phyloP scores from a whole-genome alignment of 495 filamentous ascomycete species.

The Collariella sp. region DNA sequence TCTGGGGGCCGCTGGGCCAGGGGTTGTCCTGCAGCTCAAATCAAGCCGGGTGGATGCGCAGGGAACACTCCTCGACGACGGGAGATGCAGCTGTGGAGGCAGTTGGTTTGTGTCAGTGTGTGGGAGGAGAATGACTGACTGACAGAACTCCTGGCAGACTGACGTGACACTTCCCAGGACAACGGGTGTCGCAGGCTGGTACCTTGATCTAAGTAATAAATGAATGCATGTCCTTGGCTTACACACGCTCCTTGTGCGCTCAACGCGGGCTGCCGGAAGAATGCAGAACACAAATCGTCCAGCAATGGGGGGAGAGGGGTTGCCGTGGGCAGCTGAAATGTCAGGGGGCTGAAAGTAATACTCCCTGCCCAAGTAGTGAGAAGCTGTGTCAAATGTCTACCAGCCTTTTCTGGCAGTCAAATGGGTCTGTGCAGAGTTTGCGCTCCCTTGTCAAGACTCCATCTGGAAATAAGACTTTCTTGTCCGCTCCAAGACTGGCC shows the following conservation, averaged over 20 bases:
- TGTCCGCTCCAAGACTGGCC: too few species aligned
- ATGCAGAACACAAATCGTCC: not conserved
- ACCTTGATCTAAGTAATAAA: too few species aligned
- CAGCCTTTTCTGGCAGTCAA: not conserved
- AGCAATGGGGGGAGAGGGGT: not conserved
- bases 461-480: not conserved
- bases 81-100: not conserved
- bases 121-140: too few species aligned
- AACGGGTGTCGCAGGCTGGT: too few species aligned
- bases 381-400: too few species aligned
- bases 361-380: not conserved
- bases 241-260: not conserved
- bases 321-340: not conserved
- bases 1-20: conserved; percentile 4
- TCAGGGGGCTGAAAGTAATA: not conserved
- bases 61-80: not conserved
- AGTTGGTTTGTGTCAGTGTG: not conserved
- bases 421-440: not conserved
- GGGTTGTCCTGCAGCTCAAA: not conserved
- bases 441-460: not conserved
- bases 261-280: not conserved
- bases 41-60: not conserved
- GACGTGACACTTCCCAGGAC: too few species aligned
- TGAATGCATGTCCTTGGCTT: too few species aligned
- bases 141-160: too few species aligned